These are phyloP conservation scores for Phialocephala subalpina DNA, from an alignment of 2,329 filamentous ascomycete genomes.

Conservation along the genomic window DNA sequence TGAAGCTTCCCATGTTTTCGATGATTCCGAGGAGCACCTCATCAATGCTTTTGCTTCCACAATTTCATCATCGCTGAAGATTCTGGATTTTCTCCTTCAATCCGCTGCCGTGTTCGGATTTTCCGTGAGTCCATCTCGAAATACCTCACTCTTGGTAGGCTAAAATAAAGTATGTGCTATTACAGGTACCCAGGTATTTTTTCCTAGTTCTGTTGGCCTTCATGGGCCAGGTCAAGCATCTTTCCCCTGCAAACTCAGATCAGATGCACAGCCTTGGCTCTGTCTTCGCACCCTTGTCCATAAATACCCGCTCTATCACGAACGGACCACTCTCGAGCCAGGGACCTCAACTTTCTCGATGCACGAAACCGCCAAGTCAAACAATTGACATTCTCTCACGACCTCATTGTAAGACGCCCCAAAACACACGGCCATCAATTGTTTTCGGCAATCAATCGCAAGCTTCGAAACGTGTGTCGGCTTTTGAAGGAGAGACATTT, in stretches of 20 bases:
- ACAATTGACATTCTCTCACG: conserved; percentile 12
- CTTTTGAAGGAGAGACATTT: background rate
- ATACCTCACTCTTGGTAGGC: background rate
- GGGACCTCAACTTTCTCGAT: background rate
- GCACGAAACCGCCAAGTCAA: conserved; percentile 27
- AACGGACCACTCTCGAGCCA: background rate
- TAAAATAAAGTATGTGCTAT: conserved; percentile 9
- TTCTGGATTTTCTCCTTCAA: background rate
- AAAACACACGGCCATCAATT: background rate
- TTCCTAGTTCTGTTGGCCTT: background rate
- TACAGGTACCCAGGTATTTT: background rate
- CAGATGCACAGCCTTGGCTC: conserved; percentile 9
- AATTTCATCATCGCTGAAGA: background rate
- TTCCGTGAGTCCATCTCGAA: background rate
- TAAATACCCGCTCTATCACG: conserved; percentile 7
- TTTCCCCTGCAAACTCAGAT: conserved; percentile 6
- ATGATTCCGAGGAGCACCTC: background rate
- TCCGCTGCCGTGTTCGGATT: background rate
- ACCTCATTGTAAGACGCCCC: background rate
- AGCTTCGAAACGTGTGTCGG: background rate
- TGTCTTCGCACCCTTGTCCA: background rate
- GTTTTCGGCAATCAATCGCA: background rate
- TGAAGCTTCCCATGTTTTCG: background rate
- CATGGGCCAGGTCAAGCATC: background rate
- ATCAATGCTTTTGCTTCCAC: background rate